Evolutionary conservation across 768 basidiomycete genomes (phyloP).

Genomic region (Collybia mongolica): DNA sequence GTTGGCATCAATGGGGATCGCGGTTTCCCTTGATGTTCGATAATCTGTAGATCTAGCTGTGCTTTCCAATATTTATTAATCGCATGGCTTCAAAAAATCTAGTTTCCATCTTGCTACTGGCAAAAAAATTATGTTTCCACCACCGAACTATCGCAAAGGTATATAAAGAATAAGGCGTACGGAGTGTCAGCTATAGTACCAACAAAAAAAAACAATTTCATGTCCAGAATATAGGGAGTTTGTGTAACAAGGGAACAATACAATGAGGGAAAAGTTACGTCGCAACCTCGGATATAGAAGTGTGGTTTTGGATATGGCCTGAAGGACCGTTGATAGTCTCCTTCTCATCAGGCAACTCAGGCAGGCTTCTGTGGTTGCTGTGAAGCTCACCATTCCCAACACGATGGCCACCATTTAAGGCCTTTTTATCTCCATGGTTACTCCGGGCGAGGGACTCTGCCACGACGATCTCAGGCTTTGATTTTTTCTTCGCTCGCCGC

Average conservation of each 20-base stretch:
- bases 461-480: not conserved
- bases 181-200: no score
- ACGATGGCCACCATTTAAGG: not conserved
- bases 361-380: not conserved
- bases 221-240: not conserved
- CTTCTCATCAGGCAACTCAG: not conserved
- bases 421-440: not conserved
- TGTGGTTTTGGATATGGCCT: slow-evolving; percentile 5
- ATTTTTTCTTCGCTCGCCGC: slow-evolving; percentile 8
- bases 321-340: not conserved
- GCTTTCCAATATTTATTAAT: not conserved
- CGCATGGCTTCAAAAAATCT: not conserved
- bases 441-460: not conserved
- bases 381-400: not conserved
- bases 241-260: not conserved
- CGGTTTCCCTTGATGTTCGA: slow-evolving; percentile 77
- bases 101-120: not conserved
- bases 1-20: slow-evolving; percentile 97
- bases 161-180: not conserved
- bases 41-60: slow-evolving; percentile 25
- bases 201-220: no score
- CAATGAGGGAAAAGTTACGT: not conserved
- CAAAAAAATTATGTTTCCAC: not conserved
- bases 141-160: not conserved
- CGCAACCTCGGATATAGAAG: slow-evolving; percentile 1